Percentiles rank a stretch among this genome's conserved stretches.
Evolutionary conservation across 2,329 filamentous ascomycete genomes (phyloP).

Genomic region (Xylariaceae sp.): DNA sequence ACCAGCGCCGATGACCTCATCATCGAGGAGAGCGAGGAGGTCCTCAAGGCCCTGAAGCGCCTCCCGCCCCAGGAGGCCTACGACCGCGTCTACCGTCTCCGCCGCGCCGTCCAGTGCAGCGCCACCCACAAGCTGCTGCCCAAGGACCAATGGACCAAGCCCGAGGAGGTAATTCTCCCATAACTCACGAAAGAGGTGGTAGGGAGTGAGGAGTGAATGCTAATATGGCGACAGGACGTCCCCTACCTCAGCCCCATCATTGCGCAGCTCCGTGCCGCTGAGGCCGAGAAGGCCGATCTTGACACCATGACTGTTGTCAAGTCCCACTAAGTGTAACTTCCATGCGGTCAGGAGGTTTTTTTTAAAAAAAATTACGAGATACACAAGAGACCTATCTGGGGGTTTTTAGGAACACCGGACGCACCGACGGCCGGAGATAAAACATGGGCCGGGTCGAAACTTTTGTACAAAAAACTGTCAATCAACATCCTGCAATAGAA

Average conservation of each 20-base stretch:
- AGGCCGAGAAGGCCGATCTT: slow-evolving; percentile 47
- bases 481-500: neutral
- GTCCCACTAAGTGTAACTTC: slow-evolving; percentile 25
- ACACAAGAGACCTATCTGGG: neutral
- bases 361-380: neutral
- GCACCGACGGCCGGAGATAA: too few relatives aligned
- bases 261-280: slow-evolving; percentile 43
- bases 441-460: neutral
- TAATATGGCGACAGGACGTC: slow-evolving; percentile 37
- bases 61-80: slow-evolving; percentile 86
- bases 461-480: neutral
- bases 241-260: slow-evolving; percentile 52
- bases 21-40: slow-evolving; percentile 82
- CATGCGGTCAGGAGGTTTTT: neutral
- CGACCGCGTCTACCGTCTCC: slow-evolving; percentile 95
- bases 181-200: neutral
- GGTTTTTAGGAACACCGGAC: neutral
- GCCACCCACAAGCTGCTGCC: slow-evolving; percentile 60
- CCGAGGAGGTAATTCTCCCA: slow-evolving; percentile 40
- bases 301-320: slow-evolving; percentile 31
- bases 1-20: slow-evolving; percentile 88
- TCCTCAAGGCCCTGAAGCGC: slow-evolving; percentile 84
- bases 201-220: neutral
- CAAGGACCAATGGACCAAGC: slow-evolving; percentile 56
- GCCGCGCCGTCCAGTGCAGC: slow-evolving; percentile 80